Conservation (phyloP, 208 protist species). For the Phytomonas francai region DNA sequence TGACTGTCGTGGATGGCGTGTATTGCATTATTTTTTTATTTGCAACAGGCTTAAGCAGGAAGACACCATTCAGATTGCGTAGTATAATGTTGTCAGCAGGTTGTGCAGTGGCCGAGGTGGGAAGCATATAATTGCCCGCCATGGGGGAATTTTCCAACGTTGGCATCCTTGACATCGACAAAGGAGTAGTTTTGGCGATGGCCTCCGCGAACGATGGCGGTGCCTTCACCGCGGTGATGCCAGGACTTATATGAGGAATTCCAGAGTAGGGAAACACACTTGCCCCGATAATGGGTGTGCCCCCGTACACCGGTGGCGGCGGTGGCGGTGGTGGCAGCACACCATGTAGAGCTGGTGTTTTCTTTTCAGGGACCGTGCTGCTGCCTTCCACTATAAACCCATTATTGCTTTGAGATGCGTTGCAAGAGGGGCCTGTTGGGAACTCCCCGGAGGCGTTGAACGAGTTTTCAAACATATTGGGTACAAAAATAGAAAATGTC, state of each 20-base stretch:
- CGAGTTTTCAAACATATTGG: background rate
- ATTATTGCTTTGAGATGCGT: constrained; percentile 6
- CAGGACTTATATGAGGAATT: constrained; percentile 20
- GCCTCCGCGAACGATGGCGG: constrained; percentile 71
- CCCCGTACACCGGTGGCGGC: constrained; percentile 19
- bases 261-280: constrained; percentile 21
- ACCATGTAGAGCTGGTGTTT: constrained; percentile 13
- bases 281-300: constrained; percentile 17
- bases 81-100: constrained; percentile 65
- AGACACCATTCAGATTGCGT: constrained; percentile 76
- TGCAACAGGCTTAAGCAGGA: constrained; percentile 55
- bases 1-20: constrained; percentile 28
- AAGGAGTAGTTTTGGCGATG: constrained; percentile 32
- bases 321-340: constrained; percentile 18
- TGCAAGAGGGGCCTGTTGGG: constrained; percentile 7
- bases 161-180: constrained; percentile 17
- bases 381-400: constrained; percentile 49
- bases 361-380: constrained; percentile 10
- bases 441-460: constrained; percentile 10
- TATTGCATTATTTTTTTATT: constrained; percentile 60
- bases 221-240: background rate
- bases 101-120: constrained; percentile 28
- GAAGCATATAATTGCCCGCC: constrained; percentile 54
- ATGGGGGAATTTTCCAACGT: constrained; percentile 45
- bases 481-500: too few relatives aligned